Evolutionary conservation across 345 rosid species (phyloP).

Genomic region (Boechera divaricarpa): DNA sequence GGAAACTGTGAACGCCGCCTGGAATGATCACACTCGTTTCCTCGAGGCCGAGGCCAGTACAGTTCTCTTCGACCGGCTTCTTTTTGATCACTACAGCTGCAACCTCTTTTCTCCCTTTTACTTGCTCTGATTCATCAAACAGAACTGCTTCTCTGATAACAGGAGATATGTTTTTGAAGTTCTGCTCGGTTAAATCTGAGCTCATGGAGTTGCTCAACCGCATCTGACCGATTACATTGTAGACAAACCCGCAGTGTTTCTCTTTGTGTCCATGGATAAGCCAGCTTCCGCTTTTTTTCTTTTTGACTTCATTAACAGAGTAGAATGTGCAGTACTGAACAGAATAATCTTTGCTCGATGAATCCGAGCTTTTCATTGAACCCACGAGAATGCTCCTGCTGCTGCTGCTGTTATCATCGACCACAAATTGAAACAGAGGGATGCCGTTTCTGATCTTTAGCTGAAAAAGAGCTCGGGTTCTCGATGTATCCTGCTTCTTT

Average conservation of each 20-base stretch:
- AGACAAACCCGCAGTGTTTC: slow-evolving; percentile 55
- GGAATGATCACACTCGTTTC: slow-evolving; percentile 66
- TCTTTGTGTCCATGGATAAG: slow-evolving; percentile 64
- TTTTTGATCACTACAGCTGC: slow-evolving; percentile 42
- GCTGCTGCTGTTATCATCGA: slow-evolving; percentile 46
- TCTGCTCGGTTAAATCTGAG: slow-evolving; percentile 43
- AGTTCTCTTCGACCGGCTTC: slow-evolving; percentile 17
- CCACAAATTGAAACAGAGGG: slow-evolving; percentile 71
- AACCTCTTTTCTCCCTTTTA: slow-evolving; percentile 36
- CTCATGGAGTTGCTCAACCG: slow-evolving; percentile 46
- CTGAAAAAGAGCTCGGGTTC: slow-evolving; percentile 65
- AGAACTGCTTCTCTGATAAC: slow-evolving; percentile 65
- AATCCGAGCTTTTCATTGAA: slow-evolving; percentile 49
- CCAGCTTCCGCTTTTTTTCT: slow-evolving; percentile 78
- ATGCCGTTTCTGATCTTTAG: slow-evolving; percentile 66
- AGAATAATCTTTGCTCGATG: slow-evolving; percentile 55
- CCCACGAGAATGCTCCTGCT: slow-evolving; percentile 63
- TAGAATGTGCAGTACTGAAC: slow-evolving; percentile 61
- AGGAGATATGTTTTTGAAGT: slow-evolving; percentile 30
- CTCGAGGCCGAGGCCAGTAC: background rate
- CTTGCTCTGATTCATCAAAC: slow-evolving; percentile 59
- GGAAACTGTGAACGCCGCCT: slow-evolving; percentile 72
- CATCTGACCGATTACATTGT: slow-evolving; percentile 75
- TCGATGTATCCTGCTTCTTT: slow-evolving; percentile 46
- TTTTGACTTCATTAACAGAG: slow-evolving; percentile 64